phyloP scores from a whole-genome alignment of 106 monocot genomes.

The Phalaenopsis aphrodite region DNA sequence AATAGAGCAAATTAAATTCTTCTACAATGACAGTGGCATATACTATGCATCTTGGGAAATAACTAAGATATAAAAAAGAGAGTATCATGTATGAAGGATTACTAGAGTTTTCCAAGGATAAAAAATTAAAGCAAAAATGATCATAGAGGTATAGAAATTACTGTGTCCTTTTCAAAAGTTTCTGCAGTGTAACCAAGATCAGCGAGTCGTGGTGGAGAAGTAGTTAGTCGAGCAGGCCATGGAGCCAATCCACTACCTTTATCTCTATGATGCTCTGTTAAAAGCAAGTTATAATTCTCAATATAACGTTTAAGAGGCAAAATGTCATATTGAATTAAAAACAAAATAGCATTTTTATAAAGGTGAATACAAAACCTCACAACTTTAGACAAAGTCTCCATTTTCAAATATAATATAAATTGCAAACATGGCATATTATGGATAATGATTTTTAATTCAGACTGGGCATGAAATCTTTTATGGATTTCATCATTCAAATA shows the following conservation, averaged over 20 bases:
- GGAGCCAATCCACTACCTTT: conserved; percentile 77
- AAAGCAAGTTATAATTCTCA: neutral
- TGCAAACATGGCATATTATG: neutral
- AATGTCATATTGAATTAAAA: neutral
- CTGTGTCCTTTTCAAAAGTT: conserved; percentile 64
- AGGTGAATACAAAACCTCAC: neutral
- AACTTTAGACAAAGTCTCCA: neutral
- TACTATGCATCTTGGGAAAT: too few relatives aligned
- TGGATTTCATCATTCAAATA: too few relatives aligned
- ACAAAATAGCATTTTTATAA: neutral
- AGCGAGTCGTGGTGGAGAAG: conserved; percentile 72
- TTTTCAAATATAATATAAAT: neutral
- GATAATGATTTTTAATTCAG: neutral
- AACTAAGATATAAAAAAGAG: too few relatives aligned
- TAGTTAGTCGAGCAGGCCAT: conserved; percentile 71
- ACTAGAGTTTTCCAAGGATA: too few relatives aligned
- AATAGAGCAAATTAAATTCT: neutral
- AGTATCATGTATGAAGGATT: too few relatives aligned
- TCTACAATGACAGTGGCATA: neutral
- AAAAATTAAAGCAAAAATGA: neutral
- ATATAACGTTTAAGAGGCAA: neutral
- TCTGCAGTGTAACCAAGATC: conserved; percentile 55
- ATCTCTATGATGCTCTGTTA: conserved; percentile 54
- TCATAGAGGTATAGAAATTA: conserved; percentile 11
- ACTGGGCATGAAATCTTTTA: neutral